Evolutionary conservation across 2,329 filamentous ascomycete genomes (phyloP).

Genomic region (Mariannaea elegans): DNA sequence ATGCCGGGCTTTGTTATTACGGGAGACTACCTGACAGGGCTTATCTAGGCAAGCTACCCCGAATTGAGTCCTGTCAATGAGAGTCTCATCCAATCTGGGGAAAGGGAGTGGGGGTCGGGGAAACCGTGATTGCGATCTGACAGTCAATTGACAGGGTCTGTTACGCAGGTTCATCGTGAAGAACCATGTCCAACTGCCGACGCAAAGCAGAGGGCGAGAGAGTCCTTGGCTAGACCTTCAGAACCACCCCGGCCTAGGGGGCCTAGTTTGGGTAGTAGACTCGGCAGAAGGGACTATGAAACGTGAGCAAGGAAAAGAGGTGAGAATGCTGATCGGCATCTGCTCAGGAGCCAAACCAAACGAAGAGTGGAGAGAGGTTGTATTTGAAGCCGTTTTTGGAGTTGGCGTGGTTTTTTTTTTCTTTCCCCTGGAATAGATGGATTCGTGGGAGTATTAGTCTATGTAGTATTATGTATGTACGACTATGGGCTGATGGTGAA

Average conservation of each 20-base stretch:
- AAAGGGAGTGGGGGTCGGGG: neutral
- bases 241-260: neutral
- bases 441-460: no score
- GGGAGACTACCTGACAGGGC: neutral
- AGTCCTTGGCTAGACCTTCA: neutral
- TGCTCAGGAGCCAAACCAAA: constrained; percentile 8
- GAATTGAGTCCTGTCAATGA: no score
- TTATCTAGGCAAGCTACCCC: no score
- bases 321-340: constrained; percentile 18
- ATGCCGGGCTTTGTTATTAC: neutral
- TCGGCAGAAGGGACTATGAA: constrained; percentile 13
- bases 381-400: no score
- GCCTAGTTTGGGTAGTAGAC: neutral
- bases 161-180: constrained; percentile 1
- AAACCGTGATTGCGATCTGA: constrained; percentile 14
- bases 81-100: constrained; percentile 7
- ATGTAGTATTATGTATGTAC: no score
- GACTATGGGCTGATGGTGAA: no score
- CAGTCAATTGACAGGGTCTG: constrained; percentile 11
- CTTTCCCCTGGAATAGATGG: no score
- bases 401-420: neutral
- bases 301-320: neutral
- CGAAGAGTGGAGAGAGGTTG: neutral
- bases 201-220: neutral
- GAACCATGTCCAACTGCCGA: neutral